A percentile compares a stretch with the other conserved stretches of the same genome.
These are phyloP conservation scores for Aspergillus sp. DNA, from an alignment of 2,329 filamentous ascomycete genomes.

Conservation along the genomic window DNA sequence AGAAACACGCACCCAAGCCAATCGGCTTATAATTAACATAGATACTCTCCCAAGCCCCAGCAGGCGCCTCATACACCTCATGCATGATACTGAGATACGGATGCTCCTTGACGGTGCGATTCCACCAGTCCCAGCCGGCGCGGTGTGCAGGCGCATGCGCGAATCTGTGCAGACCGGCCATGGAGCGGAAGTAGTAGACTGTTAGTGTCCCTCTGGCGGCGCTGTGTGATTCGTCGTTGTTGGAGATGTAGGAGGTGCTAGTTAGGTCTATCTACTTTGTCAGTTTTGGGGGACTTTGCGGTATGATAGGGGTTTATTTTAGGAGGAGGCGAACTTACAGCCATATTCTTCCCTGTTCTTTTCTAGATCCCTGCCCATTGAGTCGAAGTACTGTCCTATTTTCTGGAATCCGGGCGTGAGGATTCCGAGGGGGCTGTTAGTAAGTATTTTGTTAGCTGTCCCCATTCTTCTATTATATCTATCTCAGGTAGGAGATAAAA, in stretches of 20 bases:
- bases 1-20: not conserved
- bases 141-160: slow-evolving; percentile 2
- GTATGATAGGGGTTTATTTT: not conserved
- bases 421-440: slow-evolving; percentile 1
- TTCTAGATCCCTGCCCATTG: not conserved
- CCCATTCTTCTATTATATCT: not conserved
- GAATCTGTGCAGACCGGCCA: slow-evolving; percentile 3
- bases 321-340: not conserved
- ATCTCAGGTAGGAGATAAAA: too few species aligned
- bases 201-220: not conserved
- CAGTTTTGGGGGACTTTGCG: too few species aligned
- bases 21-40: slow-evolving; percentile 3
- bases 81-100: slow-evolving; percentile 6
- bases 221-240: not conserved
- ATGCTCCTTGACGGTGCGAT: not conserved
- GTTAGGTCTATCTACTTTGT: not conserved
- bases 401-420: not conserved
- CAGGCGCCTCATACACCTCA: slow-evolving; percentile 3
- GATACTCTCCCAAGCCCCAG: slow-evolving; percentile 3
- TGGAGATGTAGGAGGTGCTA: slow-evolving; percentile 1
- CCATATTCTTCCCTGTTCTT: not conserved
- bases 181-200: not conserved
- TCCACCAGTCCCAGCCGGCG: slow-evolving; percentile 8
- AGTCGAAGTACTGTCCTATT: not conserved
- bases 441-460: not conserved